Base-by-base conservation (phyloP, 345 rosid species). In the Chamaenerion angustifolium region DNA sequence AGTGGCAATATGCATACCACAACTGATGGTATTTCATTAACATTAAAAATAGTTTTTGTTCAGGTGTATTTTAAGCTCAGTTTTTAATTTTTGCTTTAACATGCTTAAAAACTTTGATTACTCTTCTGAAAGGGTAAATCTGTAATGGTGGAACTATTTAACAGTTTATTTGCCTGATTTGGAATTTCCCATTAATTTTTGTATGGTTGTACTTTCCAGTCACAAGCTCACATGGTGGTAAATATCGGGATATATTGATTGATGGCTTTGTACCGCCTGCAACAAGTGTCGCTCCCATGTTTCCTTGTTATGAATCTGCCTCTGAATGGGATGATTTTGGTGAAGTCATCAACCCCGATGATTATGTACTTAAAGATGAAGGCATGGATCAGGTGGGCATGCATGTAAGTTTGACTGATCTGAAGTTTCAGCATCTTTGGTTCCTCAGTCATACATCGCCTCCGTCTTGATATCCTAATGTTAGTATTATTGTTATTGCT, bases 301-400 rank as follows among this genome's bases (percentile, higher is more conserved):
- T 83, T 65, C 98, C 98, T 41, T 82, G 72, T 66, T 92, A 70
- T 71, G 93, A 87, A 53, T 80, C 71, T 66, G 63, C 76, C 56
- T 54, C 70, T 51, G 98, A 87, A 54, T 92, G 98, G 98, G 89
- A 84, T 67, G 98, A 92, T 63, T 92, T 81, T 75, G 98, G 98
- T 18, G 98, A 92, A 71, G 78, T 92, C 50, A 78, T 92, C 57
- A 92, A 87, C 68, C 96, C 98, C 42, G 96, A 92, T 71, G 95
- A 92, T 68, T 92, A 92, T 40, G 76, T 83, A 61, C 72, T 75
- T 45, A 84, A 92, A 65, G 98, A 92, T 62, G 89, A 75, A 55
- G 89, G 73, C 71, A 82, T 87, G 82, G 80, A 86, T 70, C 87
- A 68, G 45, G 68, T 70, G 59, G 66, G 78, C 48, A 64, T 80